These are phyloP conservation scores for Fusarium heterosporum DNA, from an alignment of 2,329 filamentous ascomycete species.

Conservation along the genomic window DNA sequence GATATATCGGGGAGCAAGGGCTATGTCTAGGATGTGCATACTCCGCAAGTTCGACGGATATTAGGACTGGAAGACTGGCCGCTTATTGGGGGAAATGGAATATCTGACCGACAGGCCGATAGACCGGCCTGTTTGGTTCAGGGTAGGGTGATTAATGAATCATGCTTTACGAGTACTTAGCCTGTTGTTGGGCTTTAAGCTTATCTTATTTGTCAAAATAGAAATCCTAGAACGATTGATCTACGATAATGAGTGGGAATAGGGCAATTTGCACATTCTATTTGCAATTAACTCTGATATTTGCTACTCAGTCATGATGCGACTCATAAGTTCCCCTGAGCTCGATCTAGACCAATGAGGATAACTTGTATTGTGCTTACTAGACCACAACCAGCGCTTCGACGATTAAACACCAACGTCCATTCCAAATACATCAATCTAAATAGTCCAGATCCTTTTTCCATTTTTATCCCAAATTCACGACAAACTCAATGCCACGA, in stretches of 20 bases:
- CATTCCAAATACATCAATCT: neutral
- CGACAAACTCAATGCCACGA: neutral
- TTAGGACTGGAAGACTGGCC: neutral
- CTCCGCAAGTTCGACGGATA: neutral
- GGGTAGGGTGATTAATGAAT: slow-evolving; percentile 10
- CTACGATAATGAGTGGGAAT: neutral
- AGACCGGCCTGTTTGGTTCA: slow-evolving; percentile 2
- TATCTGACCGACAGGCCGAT: neutral
- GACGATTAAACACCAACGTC: slow-evolving; percentile 3
- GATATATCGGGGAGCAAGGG: neutral
- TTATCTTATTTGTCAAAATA: neutral
- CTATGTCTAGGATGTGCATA: neutral
- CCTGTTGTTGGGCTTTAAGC: neutral
- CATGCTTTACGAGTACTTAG: neutral
- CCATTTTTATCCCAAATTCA: neutral
- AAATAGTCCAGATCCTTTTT: neutral
- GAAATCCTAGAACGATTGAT: neutral
- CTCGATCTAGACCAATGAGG: slow-evolving; percentile 35
- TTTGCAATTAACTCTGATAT: neutral
- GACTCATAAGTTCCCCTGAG: neutral
- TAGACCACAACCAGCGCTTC: slow-evolving; percentile 14
- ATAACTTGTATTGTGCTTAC: slow-evolving; percentile 42
- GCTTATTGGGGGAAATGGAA: slow-evolving; percentile 14
- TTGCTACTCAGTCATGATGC: neutral
- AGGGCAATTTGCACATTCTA: too few species aligned